phyloP scores from a whole-genome alignment of 371 early-diverging fungal genomes.

The Mortierella sp. region DNA sequence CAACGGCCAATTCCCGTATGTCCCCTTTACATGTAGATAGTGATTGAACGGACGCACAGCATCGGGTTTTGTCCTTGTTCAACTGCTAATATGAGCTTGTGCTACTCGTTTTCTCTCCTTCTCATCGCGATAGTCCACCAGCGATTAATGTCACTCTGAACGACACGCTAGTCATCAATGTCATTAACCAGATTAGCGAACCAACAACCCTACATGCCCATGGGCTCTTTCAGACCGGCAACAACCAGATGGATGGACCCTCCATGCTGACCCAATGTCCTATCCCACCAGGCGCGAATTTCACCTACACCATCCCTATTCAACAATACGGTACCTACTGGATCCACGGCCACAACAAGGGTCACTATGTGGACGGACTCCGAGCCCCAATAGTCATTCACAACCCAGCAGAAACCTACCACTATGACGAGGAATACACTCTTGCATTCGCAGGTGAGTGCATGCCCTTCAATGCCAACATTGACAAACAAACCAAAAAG shows the following conservation, averaged over 20 bases:
- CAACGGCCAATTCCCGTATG: conserved; percentile 80
- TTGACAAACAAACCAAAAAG: too few species aligned
- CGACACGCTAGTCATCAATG: conserved; percentile 74
- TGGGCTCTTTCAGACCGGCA: conserved; percentile 75
- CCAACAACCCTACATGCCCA: conserved; percentile 77
- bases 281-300: conserved; percentile 58
- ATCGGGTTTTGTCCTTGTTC: neutral
- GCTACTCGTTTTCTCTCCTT: neutral
- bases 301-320: conserved; percentile 74
- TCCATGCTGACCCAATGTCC: conserved; percentile 72
- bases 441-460: conserved; percentile 68
- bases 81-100: too few species aligned
- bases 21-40: too few species aligned
- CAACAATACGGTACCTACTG: conserved; percentile 80
- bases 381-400: conserved; percentile 81
- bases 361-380: conserved; percentile 88
- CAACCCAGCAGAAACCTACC: conserved; percentile 70
- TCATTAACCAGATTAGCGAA: conserved; percentile 71
- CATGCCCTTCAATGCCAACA: too few species aligned
- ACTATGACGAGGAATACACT: conserved; percentile 78
- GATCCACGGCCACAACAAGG: conserved; percentile 77
- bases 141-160: conserved; percentile 60
- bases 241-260: conserved; percentile 75
- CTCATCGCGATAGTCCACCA: conserved; percentile 55
- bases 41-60: too few species aligned